Evolutionary conservation across 2,329 filamentous ascomycete genomes (phyloP).

Genomic region (Aspergillus sp.): DNA sequence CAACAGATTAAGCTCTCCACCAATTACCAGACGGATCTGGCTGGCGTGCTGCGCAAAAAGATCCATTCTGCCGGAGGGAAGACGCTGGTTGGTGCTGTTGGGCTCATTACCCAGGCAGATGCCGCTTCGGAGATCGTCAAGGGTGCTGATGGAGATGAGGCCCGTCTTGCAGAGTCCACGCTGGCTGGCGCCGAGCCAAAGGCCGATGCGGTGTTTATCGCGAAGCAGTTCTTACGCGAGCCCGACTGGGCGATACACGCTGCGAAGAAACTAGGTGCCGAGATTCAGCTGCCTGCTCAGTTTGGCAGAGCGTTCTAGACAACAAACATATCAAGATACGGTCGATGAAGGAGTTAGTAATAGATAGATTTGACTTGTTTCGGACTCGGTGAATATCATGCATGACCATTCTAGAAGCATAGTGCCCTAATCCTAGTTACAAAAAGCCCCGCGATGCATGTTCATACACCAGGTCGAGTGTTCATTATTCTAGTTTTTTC

Average conservation of each 20-base stretch:
- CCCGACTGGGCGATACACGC: slow-evolving; percentile 56
- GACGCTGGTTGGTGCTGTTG: slow-evolving; percentile 54
- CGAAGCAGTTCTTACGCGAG: slow-evolving; percentile 56
- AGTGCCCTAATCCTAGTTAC: not conserved
- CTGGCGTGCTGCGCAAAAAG: slow-evolving; percentile 44
- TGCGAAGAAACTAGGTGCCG: slow-evolving; percentile 49
- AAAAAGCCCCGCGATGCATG: not conserved
- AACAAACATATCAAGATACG: not conserved
- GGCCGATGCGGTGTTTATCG: slow-evolving; percentile 53
- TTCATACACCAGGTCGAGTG: not conserved
- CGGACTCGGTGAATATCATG: not conserved
- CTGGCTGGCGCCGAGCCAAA: slow-evolving; percentile 28
- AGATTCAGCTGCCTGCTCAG: slow-evolving; percentile 51
- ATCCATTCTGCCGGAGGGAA: slow-evolving; percentile 37
- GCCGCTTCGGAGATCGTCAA: slow-evolving; percentile 51
- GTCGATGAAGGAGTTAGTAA: not conserved
- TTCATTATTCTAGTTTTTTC: slow-evolving; percentile 7
- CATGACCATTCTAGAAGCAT: slow-evolving; percentile 2
- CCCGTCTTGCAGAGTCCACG: slow-evolving; percentile 15
- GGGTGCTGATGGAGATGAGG: slow-evolving; percentile 26
- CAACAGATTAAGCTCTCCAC: slow-evolving; percentile 46
- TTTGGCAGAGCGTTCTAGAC: slow-evolving; percentile 35
- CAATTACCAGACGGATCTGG: slow-evolving; percentile 54
- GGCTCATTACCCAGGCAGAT: slow-evolving; percentile 54
- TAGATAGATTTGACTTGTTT: not conserved